Conservation (phyloP, 2,329 filamentous ascomycete species). For the Aspergillus sp. region DNA sequence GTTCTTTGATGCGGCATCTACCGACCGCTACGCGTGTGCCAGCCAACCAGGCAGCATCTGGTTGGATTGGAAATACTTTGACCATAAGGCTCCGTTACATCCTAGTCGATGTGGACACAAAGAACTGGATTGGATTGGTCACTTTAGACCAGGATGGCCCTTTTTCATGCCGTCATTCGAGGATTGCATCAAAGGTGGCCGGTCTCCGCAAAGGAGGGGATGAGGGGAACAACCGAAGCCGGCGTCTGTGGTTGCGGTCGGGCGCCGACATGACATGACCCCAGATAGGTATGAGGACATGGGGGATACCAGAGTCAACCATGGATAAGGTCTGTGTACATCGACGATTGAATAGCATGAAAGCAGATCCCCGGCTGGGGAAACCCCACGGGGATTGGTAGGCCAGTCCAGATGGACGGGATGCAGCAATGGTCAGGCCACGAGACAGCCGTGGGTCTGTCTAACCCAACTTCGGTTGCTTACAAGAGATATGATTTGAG, state of each 20-base stretch:
- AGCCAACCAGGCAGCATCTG: neutral
- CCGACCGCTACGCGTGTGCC: neutral
- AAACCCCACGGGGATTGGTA: slow-evolving; percentile 4
- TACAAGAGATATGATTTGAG: neutral
- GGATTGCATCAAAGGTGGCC: neutral
- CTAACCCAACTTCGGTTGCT: neutral
- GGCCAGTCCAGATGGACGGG: neutral
- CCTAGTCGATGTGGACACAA: neutral
- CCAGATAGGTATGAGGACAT: neutral
- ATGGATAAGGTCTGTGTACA: neutral
- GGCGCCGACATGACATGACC: neutral
- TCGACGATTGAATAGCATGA: neutral
- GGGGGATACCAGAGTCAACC: neutral
- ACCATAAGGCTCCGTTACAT: neutral
- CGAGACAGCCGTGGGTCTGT: neutral
- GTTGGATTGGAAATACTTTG: neutral
- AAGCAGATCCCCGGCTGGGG: neutral
- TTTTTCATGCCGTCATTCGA: neutral
- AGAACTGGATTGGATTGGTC: neutral
- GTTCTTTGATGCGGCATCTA: neutral
- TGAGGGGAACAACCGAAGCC: neutral
- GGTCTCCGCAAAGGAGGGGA: neutral
- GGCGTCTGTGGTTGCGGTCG: neutral
- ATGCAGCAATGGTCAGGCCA: neutral
- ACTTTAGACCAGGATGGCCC: neutral